These are phyloP conservation scores for Phytopythium boreale DNA, from an alignment of 352 stramenopile species.

Conservation along the genomic window DNA sequence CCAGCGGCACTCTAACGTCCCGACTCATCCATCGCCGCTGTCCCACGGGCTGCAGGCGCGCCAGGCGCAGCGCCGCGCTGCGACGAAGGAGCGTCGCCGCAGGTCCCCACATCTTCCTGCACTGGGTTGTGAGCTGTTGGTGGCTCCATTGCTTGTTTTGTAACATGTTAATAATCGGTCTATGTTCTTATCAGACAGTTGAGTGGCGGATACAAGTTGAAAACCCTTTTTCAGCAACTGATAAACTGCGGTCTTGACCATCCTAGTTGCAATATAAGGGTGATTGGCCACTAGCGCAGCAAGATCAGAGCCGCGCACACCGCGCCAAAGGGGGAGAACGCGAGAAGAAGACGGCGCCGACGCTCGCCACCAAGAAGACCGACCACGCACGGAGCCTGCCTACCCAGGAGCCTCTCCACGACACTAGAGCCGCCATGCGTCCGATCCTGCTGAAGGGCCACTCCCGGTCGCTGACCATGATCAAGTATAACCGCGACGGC, in stretches of 20 bases:
- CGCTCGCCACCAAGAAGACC: background rate
- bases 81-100: background rate
- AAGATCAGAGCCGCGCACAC: background rate
- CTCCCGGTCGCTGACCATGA: constrained; percentile 97
- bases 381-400: background rate
- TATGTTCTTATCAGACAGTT: background rate
- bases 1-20: constrained; percentile 20
- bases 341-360: background rate
- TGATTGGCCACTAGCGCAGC: constrained; percentile 14
- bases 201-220: background rate
- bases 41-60: background rate
- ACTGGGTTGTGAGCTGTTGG: background rate
- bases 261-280: constrained; percentile 7
- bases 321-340: background rate
- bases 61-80: background rate
- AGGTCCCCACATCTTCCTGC: constrained; percentile 2
- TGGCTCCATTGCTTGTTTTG: background rate
- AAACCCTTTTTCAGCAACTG: background rate
- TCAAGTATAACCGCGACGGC: constrained; percentile 99
- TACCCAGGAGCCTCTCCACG: background rate
- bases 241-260: background rate
- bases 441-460: constrained; percentile 99
- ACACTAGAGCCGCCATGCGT: constrained; percentile 58
- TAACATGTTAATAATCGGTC: background rate
- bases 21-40: background rate